Evolutionary conservation across 192 early-diverging fungal species (phyloP).

Genomic region (Coemansia sp.): DNA sequence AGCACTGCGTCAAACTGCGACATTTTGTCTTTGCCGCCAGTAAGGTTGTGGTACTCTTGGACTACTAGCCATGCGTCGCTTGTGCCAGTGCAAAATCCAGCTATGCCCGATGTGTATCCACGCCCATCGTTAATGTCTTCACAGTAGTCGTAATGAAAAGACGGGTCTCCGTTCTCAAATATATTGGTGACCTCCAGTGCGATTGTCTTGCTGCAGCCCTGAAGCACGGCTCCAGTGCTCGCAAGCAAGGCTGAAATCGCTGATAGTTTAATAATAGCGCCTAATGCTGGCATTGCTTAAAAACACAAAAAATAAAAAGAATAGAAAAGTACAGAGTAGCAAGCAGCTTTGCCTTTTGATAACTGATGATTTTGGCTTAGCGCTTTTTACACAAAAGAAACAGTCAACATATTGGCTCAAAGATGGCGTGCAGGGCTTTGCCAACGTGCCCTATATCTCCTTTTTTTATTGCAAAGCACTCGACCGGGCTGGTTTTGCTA

Average conservation of each 20-base stretch:
- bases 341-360: no score
- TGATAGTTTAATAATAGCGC: not conserved
- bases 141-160: constrained; percentile 41
- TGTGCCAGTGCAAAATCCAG: constrained; percentile 49
- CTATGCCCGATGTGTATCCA: constrained; percentile 35
- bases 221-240: not conserved
- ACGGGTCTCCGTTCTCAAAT: constrained; percentile 33
- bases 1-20: constrained; percentile 2
- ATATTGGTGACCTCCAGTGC: constrained; percentile 31
- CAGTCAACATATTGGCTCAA: not conserved
- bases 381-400: no score
- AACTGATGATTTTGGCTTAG: no score
- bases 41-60: constrained; percentile 33
- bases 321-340: no score
- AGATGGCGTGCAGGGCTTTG: not conserved
- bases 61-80: constrained; percentile 53
- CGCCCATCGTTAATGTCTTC: constrained; percentile 35
- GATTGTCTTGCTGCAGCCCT: constrained; percentile 25
- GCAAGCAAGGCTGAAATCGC: not conserved
- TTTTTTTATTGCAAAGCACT: no score
- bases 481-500: no score
- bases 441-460: no score
- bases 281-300: not conserved
- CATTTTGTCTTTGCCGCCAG: constrained; percentile 16
- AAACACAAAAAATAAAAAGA: not conserved